Evolutionary conservation across 1,284 basidiomycete species (phyloP), one percentile per base, ranked within the genome.

Genomic region (Cryptococcus sp.): DNA sequence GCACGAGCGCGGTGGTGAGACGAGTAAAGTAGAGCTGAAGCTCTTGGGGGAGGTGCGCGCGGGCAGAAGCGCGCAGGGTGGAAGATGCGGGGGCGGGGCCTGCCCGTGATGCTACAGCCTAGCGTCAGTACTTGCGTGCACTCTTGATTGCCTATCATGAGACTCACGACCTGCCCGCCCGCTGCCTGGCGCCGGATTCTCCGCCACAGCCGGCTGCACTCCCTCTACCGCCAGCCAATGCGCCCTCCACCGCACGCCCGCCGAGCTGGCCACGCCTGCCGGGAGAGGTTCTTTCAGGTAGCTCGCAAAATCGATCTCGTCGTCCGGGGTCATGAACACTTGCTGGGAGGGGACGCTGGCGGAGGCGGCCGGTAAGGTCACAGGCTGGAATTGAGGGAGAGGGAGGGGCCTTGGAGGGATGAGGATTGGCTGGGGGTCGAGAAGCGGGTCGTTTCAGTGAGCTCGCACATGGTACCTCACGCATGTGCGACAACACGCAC

Each of bases 161-260:
- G 4, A 67, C 70, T 60, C 57, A 71, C 70, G 65, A 15, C 70
- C 70, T 15, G 68, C 68, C 23, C 67, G 57, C 21, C 56, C 55
- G 18, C 63, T 61, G 4, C 52, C 68, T 16, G 79, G 79, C 1
- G 91, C 88, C 0, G 96, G 96, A 71, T 98, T 99, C 76, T 98
- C 93, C 6, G 93, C 91, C 43, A 97, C 89, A 16, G 94, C 84
- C 0, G 96, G 95, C 72, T 98, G 95, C 3, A 99, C 89, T 38
- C 96, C 95, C 72, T 99, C 95, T 23, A 98, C 91, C 0, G 95
- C 94, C 21, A 99, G 82, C 96, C 95, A 98, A 73, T 98, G 95
- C 4, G 93, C 91, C 23, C 73, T 76, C 77, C 77, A 79, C 53
- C 72, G 69, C 23, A 78, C 76, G 8, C 73, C 73, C 0, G 71